phyloP scores from a whole-genome alignment of 2,329 filamentous ascomycete genomes.

The Colletotrichum sidae region DNA sequence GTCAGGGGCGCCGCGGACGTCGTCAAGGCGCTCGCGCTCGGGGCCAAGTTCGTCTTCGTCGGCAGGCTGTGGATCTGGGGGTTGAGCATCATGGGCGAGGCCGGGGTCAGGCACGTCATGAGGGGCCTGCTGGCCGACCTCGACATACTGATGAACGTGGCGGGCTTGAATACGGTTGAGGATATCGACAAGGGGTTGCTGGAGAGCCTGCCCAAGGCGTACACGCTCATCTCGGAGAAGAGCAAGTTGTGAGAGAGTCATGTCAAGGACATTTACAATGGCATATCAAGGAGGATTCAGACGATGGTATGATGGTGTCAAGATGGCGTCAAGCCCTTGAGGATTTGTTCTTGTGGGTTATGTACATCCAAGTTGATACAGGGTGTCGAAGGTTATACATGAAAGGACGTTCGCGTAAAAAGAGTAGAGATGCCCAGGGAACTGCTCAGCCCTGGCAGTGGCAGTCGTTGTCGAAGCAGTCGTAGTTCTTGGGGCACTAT shows the following conservation, averaged over 20 bases:
- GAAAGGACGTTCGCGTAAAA: no score
- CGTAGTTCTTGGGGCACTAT: constrained; percentile 4
- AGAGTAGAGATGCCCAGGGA: no score
- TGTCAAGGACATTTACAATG: no score
- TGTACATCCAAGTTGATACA: no score
- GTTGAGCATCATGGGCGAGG: constrained; percentile 36
- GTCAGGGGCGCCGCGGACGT: constrained; percentile 69
- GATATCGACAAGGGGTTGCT: constrained; percentile 45
- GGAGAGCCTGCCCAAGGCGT: constrained; percentile 28
- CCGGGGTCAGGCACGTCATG: constrained; percentile 25
- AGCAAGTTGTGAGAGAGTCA: constrained; percentile 30
- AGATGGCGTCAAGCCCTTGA: no score
- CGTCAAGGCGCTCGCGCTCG: constrained; percentile 67
- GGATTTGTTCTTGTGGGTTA: no score
- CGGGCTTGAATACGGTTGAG: constrained; percentile 58
- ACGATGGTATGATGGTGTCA: no score
- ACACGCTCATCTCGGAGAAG: constrained; percentile 18
- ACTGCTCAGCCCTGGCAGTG: not conserved
- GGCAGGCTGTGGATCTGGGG: constrained; percentile 68
- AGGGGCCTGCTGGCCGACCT: constrained; percentile 58
- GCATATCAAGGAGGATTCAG: no score
- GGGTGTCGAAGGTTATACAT: no score
- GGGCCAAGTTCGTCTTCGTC: constrained; percentile 68
- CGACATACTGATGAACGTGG: constrained; percentile 67
- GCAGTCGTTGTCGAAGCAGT: constrained; percentile 20